Evolutionary conservation across 495 filamentous ascomycete genomes (phyloP), one percentile per base, ranked within the genome.

Genomic region (Aspergillus coremiiformis): DNA sequence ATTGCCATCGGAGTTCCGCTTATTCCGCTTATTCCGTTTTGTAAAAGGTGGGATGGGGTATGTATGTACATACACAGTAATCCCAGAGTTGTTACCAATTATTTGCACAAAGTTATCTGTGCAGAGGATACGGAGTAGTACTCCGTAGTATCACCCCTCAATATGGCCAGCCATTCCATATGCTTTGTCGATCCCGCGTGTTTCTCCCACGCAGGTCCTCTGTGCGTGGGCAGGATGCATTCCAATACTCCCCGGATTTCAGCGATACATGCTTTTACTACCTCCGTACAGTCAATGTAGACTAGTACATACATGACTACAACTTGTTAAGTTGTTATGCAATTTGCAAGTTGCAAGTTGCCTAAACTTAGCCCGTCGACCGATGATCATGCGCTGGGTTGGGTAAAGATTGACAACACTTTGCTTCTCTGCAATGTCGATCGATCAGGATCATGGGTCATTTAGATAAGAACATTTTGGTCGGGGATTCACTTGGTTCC

Each of bases 381-480:
- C 23, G 47, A 29, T 44, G 45, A 49, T 54, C 47, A 54, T 39
- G 52, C 37, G 39, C 39, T 29, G n/a, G 20, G 22, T 41, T 26
- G 27, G 39, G 21, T 20, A 41, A 49, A 39, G 52, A 54, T 54
- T 49, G 32, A 29, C 52, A 44, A 19, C 3, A 44, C 27, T 39
- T 49, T 39, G 35, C 19, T 49, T 21, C 35, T 45, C 45, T 54
- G 52, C 52, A 54, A 43, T 47, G 52, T 49, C 52, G 52, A 54
- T 54, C 52, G 49, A 45, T 54, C 52, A 37, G 27, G 12, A n/a
- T 23, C 52, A 54, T 29, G 41, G 52, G 33, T 46, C 52, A 44
- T 33, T 47, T 20, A 49, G 47, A n/a, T 24, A 6, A 42, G 22
- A n/a, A 14, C 29, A 10, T 47, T 30, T 14, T 15, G 3, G n/a